These are phyloP conservation scores for Ammopiptanthus mongolicus DNA, from an alignment of 306 rosid genomes.

Conservation along the genomic window DNA sequence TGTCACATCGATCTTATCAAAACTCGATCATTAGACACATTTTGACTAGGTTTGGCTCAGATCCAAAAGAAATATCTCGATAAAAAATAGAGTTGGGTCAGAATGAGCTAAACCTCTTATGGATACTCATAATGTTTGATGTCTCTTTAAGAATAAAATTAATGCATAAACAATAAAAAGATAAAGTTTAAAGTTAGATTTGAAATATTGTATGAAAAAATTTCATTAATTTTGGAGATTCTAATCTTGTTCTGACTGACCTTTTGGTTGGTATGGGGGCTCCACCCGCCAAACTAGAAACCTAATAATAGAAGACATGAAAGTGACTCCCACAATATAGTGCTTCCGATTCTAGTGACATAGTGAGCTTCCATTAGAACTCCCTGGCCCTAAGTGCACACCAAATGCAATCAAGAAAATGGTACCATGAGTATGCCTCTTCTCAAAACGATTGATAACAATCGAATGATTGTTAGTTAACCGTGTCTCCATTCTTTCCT, in stretches of 20 bases:
- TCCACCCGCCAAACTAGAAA: neutral
- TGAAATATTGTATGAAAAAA: neutral
- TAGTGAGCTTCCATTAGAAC: neutral
- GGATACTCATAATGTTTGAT: too few species aligned
- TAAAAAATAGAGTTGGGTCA: too few species aligned
- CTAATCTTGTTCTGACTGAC: neutral
- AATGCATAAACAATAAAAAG: neutral
- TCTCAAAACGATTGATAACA: conserved; percentile 8
- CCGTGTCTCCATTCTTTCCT: neutral
- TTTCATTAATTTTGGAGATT: neutral
- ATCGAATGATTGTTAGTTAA: neutral
- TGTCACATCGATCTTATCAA: too few species aligned
- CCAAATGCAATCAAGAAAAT: conserved; percentile 4
- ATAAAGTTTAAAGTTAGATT: neutral
- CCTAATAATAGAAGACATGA: neutral
- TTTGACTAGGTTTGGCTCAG: too few species aligned
- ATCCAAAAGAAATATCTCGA: too few species aligned
- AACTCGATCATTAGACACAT: too few species aligned
- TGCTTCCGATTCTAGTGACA: conserved; percentile 17
- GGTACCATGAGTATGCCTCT: neutral
- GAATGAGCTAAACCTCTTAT: too few species aligned
- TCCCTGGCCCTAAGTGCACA: neutral
- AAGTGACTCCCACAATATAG: conserved; percentile 11
- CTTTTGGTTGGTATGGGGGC: conserved; percentile 1
- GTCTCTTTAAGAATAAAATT: neutral